phyloP scores from a whole-genome alignment of 176 grass and related monocot genomes.

The Oryza nivara region DNA sequence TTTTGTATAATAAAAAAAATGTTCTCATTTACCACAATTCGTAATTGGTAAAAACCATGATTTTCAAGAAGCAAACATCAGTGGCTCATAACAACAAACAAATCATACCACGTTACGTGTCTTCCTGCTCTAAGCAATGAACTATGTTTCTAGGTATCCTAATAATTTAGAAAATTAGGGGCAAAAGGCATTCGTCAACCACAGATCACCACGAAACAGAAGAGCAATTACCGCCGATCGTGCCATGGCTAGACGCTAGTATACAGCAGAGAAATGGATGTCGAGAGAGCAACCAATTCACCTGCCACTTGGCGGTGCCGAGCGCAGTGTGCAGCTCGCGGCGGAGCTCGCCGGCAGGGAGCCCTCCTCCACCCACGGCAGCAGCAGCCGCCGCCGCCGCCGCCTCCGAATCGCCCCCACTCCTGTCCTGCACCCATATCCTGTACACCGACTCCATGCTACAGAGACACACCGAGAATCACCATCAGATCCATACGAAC shows the following conservation, averaged over 20 bases:
- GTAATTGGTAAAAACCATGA: not conserved
- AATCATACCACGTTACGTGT: not conserved
- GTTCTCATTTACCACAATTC: not conserved
- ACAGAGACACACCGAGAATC: slow-evolving; percentile 10
- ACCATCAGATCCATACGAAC: slow-evolving; percentile 10
- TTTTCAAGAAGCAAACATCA: not conserved
- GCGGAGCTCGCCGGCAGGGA: slow-evolving; percentile 43
- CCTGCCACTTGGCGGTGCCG: slow-evolving; percentile 91
- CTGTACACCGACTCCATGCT: slow-evolving; percentile 81
- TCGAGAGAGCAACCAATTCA: slow-evolving; percentile 10
- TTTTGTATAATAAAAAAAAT: not conserved
- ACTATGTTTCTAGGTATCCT: not conserved
- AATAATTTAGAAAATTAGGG: not conserved
- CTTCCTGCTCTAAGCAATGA: not conserved
- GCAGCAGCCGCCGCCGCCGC: too few species aligned
- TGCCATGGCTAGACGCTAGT: not conserved
- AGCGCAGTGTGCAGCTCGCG: slow-evolving; percentile 73
- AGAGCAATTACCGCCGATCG: not conserved
- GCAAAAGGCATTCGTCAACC: not conserved
- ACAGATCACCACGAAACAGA: not conserved
- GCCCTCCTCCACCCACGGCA: slow-evolving; percentile 13
- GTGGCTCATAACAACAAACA: not conserved
- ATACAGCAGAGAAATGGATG: slow-evolving; percentile 8
- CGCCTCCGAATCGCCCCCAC: not conserved
- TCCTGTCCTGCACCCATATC: slow-evolving; percentile 67